phyloP scores from a whole-genome alignment of 306 rosid genomes.

The Castanopsis chinensis region DNA sequence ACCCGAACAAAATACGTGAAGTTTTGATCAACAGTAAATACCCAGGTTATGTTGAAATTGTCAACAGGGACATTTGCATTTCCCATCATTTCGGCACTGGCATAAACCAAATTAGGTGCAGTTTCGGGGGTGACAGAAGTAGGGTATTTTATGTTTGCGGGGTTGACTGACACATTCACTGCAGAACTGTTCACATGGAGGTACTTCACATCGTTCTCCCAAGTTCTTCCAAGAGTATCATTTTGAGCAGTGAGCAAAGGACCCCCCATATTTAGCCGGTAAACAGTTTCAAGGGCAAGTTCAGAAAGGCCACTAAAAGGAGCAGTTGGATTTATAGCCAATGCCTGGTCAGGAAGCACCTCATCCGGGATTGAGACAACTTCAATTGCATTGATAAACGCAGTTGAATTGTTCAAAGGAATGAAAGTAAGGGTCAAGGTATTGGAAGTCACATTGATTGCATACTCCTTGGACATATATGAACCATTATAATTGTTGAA shows the following conservation, averaged over 20 bases:
- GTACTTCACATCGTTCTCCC: conserved; percentile 79
- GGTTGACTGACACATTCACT: conserved; percentile 53
- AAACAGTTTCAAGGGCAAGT: conserved; percentile 75
- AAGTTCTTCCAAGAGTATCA: conserved; percentile 87
- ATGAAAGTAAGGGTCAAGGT: conserved; percentile 60
- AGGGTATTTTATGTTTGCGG: conserved; percentile 56
- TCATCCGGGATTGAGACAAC: conserved; percentile 80
- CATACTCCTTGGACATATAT: conserved; percentile 78
- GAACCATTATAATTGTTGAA: conserved; percentile 65
- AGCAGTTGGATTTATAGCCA: conserved; percentile 51
- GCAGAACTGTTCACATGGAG: conserved; percentile 85
- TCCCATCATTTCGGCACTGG: conserved; percentile 83
- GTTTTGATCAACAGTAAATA: conserved; percentile 61
- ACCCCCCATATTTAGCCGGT: conserved; percentile 84
- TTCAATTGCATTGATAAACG: conserved; percentile 90
- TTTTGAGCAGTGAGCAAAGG: conserved; percentile 71
- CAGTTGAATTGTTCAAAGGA: conserved; percentile 69
- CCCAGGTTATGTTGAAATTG: conserved; percentile 96
- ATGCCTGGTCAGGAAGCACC: conserved; percentile 76
- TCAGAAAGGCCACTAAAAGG: conserved; percentile 66
- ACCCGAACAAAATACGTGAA: conserved; percentile 72
- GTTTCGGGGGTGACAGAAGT: conserved; percentile 57
- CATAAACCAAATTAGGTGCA: conserved; percentile 88
- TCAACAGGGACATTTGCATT: conserved; percentile 53
- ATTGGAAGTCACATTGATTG: conserved; percentile 67